phyloP scores from a whole-genome alignment of 2,329 filamentous ascomycete species.

The Keithomyces neogunnii region DNA sequence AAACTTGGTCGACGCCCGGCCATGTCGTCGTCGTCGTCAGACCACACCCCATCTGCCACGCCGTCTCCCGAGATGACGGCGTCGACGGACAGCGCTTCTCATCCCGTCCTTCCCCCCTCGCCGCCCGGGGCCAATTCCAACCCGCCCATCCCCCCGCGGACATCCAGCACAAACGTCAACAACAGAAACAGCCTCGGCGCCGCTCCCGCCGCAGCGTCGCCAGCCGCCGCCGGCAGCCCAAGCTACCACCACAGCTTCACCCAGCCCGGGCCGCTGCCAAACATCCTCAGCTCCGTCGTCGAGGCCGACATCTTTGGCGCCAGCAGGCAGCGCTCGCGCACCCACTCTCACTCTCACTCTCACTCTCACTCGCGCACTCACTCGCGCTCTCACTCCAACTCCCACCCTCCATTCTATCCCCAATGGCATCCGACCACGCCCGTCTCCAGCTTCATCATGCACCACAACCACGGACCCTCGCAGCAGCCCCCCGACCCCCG shows the following conservation, averaged over 20 bases:
- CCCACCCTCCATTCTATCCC: not conserved
- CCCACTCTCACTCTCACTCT: not conserved
- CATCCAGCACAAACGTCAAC: slow-evolving; percentile 41
- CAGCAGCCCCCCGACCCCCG: slow-evolving; percentile 37
- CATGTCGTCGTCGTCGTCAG: not conserved
- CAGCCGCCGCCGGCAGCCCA: not conserved
- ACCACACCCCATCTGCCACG: not conserved
- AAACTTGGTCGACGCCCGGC: no score
- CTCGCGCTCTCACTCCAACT: not conserved
- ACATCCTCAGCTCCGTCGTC: slow-evolving; percentile 41
- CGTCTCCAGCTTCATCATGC: slow-evolving; percentile 16
- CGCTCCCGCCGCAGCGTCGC: not conserved
- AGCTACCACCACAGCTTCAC: slow-evolving; percentile 6
- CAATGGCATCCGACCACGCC: not conserved
- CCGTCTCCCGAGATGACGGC: slow-evolving; percentile 15
- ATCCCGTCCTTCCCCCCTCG: slow-evolving; percentile 18
- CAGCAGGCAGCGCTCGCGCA: slow-evolving; percentile 2
- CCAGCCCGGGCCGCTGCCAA: slow-evolving; percentile 10
- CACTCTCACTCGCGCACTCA: slow-evolving; percentile 1
- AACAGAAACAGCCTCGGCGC: slow-evolving; percentile 16
- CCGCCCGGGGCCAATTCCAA: slow-evolving; percentile 47
- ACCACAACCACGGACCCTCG: slow-evolving; percentile 22
- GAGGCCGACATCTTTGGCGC: slow-evolving; percentile 54
- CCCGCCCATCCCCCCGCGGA: slow-evolving; percentile 59
- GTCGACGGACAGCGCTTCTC: slow-evolving; percentile 11